Percentiles rank a stretch among this genome's conserved stretches.
phyloP scores from a whole-genome alignment of 495 filamentous ascomycete species.

The Penicillium macrosclerotiorum region DNA sequence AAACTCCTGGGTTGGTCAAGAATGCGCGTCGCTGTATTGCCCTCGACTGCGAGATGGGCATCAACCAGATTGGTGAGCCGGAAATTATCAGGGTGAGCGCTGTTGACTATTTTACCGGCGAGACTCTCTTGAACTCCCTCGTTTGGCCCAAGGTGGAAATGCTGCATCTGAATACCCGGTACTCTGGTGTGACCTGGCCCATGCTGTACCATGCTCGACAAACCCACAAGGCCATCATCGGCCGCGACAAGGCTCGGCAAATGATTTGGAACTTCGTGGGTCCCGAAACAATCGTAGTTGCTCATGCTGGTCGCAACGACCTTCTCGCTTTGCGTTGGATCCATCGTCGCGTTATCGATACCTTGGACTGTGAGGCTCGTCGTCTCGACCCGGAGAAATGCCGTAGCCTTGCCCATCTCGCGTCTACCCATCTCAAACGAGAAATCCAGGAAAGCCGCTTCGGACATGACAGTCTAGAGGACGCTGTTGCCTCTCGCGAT shows the following conservation, averaged over 20 bases:
- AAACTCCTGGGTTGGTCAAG: not conserved
- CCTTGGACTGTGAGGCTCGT: slow-evolving; percentile 14
- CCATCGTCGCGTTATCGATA: slow-evolving; percentile 30
- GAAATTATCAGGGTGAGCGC: slow-evolving; percentile 44
- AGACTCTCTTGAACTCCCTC: slow-evolving; percentile 40
- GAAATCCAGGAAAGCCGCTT: slow-evolving; percentile 26
- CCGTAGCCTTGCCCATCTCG: slow-evolving; percentile 29
- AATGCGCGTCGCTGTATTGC: slow-evolving; percentile 29
- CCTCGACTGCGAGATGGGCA: slow-evolving; percentile 53
- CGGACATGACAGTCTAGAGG: slow-evolving; percentile 41
- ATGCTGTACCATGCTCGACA: slow-evolving; percentile 23
- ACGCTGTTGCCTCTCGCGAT: slow-evolving; percentile 39
- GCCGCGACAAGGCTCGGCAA: slow-evolving; percentile 29
- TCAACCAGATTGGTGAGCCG: slow-evolving; percentile 14
- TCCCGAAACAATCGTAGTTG: slow-evolving; percentile 31
- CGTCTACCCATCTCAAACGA: slow-evolving; percentile 18
- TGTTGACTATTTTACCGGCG: slow-evolving; percentile 44
- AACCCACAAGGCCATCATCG: slow-evolving; percentile 13
- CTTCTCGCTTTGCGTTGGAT: slow-evolving; percentile 27
- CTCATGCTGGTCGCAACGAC: slow-evolving; percentile 27
- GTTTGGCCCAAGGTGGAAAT: slow-evolving; percentile 39
- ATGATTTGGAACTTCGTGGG: slow-evolving; percentile 38
- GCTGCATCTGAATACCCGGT: slow-evolving; percentile 36
- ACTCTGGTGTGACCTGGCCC: slow-evolving; percentile 31
- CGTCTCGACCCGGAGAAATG: slow-evolving; percentile 3